Conservation (phyloP, 2,329 filamentous ascomycete species). For the Madurella fahalii region DNA sequence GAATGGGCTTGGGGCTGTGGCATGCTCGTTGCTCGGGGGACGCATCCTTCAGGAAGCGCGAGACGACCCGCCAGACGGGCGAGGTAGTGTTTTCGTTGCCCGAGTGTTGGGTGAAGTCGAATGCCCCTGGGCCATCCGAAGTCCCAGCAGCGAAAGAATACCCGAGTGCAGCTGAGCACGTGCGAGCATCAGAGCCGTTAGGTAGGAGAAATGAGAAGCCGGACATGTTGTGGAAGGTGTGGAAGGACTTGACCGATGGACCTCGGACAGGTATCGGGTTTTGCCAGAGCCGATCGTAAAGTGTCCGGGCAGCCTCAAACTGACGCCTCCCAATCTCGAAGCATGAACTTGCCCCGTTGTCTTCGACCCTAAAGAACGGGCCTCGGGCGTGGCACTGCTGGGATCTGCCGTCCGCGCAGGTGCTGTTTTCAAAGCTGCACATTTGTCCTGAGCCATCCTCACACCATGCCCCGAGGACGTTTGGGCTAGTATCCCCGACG, state of each 20-base stretch:
- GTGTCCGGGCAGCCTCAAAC: slow-evolving; percentile 41
- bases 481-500: slow-evolving; percentile 87
- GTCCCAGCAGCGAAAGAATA: slow-evolving; percentile 93
- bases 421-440: slow-evolving; percentile 78
- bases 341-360: slow-evolving; percentile 69
- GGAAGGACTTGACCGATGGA: slow-evolving; percentile 71
- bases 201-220: slow-evolving; percentile 68
- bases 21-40: slow-evolving; percentile 67
- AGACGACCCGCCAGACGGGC: slow-evolving; percentile 76
- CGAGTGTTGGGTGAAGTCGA: slow-evolving; percentile 90
- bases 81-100: slow-evolving; percentile 61
- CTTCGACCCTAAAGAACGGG: slow-evolving; percentile 62
- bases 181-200: slow-evolving; percentile 66
- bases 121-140: slow-evolving; percentile 82
- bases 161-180: slow-evolving; percentile 83
- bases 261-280: slow-evolving; percentile 53
- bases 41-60: slow-evolving; percentile 67
- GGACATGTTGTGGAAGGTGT: slow-evolving; percentile 80
- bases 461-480: slow-evolving; percentile 82
- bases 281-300: slow-evolving; percentile 51
- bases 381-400: slow-evolving; percentile 71
- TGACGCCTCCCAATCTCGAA: slow-evolving; percentile 75
- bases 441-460: slow-evolving; percentile 72
- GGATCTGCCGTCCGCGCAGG: slow-evolving; percentile 67
- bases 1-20: slow-evolving; percentile 76